Conservation (phyloP, 2,329 filamentous ascomycete genomes). For the Phoma herbarum region DNA sequence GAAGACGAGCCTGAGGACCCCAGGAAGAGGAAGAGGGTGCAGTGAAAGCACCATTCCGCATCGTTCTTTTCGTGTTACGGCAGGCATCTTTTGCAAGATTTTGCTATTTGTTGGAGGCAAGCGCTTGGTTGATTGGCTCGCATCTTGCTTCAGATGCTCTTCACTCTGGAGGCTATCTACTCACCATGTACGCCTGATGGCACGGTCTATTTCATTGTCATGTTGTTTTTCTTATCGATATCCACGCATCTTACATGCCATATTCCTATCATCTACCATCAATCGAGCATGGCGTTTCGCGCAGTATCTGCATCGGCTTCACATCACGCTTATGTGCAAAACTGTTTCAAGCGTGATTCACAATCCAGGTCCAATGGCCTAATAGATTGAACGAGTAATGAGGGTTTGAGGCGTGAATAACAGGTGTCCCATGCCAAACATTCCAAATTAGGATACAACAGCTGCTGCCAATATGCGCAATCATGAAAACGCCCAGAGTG, state of each 20-base stretch:
- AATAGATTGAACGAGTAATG: no score
- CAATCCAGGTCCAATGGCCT: no score
- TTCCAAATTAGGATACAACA: background rate
- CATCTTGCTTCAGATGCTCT: slow-evolving; percentile 1
- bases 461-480: slow-evolving; percentile 18
- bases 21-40: slow-evolving; percentile 65
- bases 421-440: background rate
- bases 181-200: slow-evolving; percentile 1
- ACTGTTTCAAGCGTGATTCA: no score
- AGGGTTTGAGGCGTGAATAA: background rate
- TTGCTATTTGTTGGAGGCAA: background rate
- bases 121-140: slow-evolving; percentile 4
- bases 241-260: slow-evolving; percentile 20
- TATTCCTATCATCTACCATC: background rate
- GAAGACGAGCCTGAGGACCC: slow-evolving; percentile 70
- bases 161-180: slow-evolving; percentile 3
- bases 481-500: slow-evolving; percentile 9
- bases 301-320: background rate
- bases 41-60: slow-evolving; percentile 21
- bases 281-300: slow-evolving; percentile 2
- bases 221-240: slow-evolving; percentile 13
- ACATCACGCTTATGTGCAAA: background rate
- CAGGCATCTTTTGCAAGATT: background rate
- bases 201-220: slow-evolving; percentile 1
- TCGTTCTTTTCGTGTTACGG: no score